Base-by-base conservation (phyloP, 306 rosid species). In the Glycine tomentella region DNA sequence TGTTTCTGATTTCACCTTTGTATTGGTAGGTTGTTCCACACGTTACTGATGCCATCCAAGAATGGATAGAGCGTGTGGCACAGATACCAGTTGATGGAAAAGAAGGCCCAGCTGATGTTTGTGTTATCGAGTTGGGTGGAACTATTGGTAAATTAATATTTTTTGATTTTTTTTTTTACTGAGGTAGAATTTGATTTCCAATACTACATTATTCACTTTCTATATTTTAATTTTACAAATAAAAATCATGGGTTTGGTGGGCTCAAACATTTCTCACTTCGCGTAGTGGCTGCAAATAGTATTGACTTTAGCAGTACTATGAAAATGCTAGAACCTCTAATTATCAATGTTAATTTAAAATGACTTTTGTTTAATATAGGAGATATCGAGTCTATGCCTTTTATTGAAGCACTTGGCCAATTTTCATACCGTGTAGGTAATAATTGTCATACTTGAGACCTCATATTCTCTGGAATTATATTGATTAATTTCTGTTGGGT, bases 61-160 rank as follows among this genome's bases (percentile, higher is more conserved):
- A 88, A 49, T 92, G 97, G 97, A 92, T 92, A 82, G 92, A 92
- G 85, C 89, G 87, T 58, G 97, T 87, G 44, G 92, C 97, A 66
- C 80, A 80, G 64, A 78, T 90, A 74, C 91, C 97, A 5, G 94
- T 92, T 17, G 97, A 92, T 67, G 97, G 94, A 81, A 86, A 90
- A 74, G 92, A 90, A 81, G 91, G 92, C 69, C 85, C 92, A 10
- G 91, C 97, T 44, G 97, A 92, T 84, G 94, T 92, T 51, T 92
- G 97, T 88, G 94, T 92, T 74, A 87, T 92, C 62, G 97, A 92
- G 79, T 86, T 92, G 88, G 97, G 97, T 79, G 97, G 97, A 86
- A 92, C 97, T 77, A 92, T 92, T 79, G 97, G 97, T 90, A 80
- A 72, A 87, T 50, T 85, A 85, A 86, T 81, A 68, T 83, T 81